These are phyloP conservation scores for Berberis thunbergii DNA, from an alignment of 164 flowering plant species.

Conservation along the genomic window DNA sequence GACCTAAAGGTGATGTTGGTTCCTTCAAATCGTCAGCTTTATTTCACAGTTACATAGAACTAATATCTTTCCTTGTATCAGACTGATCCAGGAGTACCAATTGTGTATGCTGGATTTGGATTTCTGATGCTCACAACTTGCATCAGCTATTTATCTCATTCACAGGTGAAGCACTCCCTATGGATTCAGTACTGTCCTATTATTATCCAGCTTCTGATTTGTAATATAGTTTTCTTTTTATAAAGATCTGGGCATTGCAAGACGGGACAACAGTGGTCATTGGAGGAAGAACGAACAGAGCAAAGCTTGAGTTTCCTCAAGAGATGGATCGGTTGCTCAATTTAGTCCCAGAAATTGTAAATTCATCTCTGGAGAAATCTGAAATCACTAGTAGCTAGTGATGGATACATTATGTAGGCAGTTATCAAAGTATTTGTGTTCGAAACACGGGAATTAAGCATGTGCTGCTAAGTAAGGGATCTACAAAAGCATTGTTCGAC, in stretches of 20 bases:
- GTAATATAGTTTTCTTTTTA: not conserved
- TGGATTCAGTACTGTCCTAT: not conserved
- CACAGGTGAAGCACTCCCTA: slow-evolving; percentile 47
- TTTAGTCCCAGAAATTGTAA: slow-evolving; percentile 73
- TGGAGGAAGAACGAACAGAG: slow-evolving; percentile 90
- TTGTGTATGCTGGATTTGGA: slow-evolving; percentile 97
- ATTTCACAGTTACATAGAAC: too few relatives aligned
- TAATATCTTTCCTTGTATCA: slow-evolving; percentile 18
- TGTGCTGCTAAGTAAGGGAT: too few relatives aligned
- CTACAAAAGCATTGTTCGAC: too few relatives aligned
- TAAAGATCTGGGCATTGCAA: slow-evolving; percentile 92
- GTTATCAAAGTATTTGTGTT: not conserved
- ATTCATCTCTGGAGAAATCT: slow-evolving; percentile 23
- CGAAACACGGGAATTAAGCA: not conserved
- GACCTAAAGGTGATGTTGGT: slow-evolving; percentile 59
- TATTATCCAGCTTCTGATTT: not conserved
- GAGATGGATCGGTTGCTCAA: slow-evolving; percentile 76
- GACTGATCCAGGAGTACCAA: slow-evolving; percentile 97
- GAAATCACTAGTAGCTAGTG: not conserved
- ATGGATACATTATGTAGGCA: not conserved
- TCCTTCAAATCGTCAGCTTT: not conserved
- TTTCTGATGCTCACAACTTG: slow-evolving; percentile 92
- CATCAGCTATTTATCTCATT: slow-evolving; percentile 81
- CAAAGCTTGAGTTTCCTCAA: slow-evolving; percentile 68
- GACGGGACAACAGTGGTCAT: slow-evolving; percentile 77